A percentile compares a stretch with the other conserved stretches of the same genome.
Conservation (phyloP, 495 filamentous ascomycete species). For the Penicillium verhagenii region DNA sequence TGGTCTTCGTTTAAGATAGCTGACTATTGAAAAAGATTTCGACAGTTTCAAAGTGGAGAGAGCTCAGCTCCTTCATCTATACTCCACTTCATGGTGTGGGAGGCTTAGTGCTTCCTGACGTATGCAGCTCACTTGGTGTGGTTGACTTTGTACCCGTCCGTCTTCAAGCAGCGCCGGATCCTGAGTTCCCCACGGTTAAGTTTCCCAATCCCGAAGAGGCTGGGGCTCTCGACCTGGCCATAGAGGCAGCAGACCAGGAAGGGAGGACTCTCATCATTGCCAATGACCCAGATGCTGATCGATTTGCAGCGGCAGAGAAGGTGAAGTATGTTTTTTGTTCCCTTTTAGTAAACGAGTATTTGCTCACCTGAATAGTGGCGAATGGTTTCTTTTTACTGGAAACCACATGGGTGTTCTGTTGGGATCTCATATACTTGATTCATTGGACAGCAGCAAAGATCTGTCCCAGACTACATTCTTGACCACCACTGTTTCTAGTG, state of each 20-base stretch:
- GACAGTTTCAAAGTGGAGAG: constrained; percentile 29
- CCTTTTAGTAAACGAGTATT: background rate
- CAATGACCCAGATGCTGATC: constrained; percentile 72
- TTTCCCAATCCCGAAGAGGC: constrained; percentile 75
- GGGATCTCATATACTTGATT: constrained; percentile 56
- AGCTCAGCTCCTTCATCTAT: constrained; percentile 55
- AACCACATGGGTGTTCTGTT: constrained; percentile 68
- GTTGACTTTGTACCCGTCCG: constrained; percentile 43
- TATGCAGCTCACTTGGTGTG: constrained; percentile 47
- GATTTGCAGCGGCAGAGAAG: constrained; percentile 65
- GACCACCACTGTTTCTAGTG: constrained; percentile 63
- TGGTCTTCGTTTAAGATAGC: background rate
- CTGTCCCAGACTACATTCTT: constrained; percentile 52
- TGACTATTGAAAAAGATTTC: constrained; percentile 29
- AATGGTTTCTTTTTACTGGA: constrained; percentile 65
- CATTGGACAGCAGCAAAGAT: constrained; percentile 23
- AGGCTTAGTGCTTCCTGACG: constrained; percentile 43
- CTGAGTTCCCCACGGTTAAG: constrained; percentile 66
- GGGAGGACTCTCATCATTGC: constrained; percentile 57
- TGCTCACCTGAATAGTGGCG: constrained; percentile 27
- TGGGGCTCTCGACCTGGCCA: constrained; percentile 65
- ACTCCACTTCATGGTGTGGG: constrained; percentile 73
- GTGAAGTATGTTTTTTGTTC: constrained; percentile 38
- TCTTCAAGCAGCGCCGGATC: constrained; percentile 58
- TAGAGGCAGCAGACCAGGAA: constrained; percentile 50